These are phyloP conservation scores for Suillus variegatus DNA, from an alignment of 768 basidiomycete genomes.

Conservation along the genomic window DNA sequence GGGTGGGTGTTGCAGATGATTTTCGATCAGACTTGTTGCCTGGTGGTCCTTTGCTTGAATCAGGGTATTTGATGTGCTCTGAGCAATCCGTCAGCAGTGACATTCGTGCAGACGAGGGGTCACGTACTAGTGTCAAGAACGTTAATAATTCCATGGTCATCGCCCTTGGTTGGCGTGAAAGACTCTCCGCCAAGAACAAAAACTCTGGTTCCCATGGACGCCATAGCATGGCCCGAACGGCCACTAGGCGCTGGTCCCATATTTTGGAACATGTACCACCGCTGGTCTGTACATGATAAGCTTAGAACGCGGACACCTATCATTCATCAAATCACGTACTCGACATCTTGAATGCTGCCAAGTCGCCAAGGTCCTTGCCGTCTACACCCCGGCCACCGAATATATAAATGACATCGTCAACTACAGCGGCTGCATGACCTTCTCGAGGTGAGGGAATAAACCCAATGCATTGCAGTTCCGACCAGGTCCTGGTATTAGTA, in stretches of 20 bases:
- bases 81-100: conserved; percentile 12
- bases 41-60: conserved; percentile 49
- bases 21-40: conserved; percentile 38
- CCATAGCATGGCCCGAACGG: conserved; percentile 98
- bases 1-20: conserved; percentile 44
- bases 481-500: conserved; percentile 77
- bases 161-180: conserved; percentile 66
- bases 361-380: conserved; percentile 91
- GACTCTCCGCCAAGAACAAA: conserved; percentile 97
- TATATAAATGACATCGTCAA: conserved; percentile 96
- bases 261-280: conserved; percentile 99
- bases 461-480: conserved; percentile 93
- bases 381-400: conserved; percentile 98
- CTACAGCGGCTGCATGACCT: conserved; percentile 93
- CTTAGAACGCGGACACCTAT: conserved; percentile 16
- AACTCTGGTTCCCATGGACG: conserved; percentile 83
- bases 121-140: conserved; percentile 92
- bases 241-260: conserved; percentile 96
- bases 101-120: not conserved
- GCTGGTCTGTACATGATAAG: conserved; percentile 61
- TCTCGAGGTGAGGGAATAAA: conserved; percentile 95
- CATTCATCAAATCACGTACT: conserved; percentile 57
- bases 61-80: conserved; percentile 96
- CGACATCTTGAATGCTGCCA: conserved; percentile 96
- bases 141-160: conserved; percentile 83